Evolutionary conservation across 75 land plant species (phyloP), one percentile per base, ranked within the genome.

Genomic region (Selaginella moellendorffii): DNA sequence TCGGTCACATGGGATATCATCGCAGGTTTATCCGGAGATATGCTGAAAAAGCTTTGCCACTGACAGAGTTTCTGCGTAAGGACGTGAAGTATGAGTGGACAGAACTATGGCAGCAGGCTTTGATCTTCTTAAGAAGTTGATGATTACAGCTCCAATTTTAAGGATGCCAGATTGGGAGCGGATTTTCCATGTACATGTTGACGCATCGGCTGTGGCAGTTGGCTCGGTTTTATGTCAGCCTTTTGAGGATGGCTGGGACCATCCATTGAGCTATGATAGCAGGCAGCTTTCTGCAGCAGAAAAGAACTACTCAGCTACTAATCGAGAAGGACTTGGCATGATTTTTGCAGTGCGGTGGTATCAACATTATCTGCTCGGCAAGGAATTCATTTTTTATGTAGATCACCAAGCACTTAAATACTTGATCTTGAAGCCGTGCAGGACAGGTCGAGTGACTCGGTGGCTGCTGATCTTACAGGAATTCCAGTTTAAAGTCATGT

Each of bases 161-260:
- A 29, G 27, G 20, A 22, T 64, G 9, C 69, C 65, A 25, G 9
- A 26, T 17, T 68, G 65, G 69, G 25, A 59, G 1, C n/a, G 26
- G 12, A 25, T 12, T 18, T 61, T 69, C 30, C 71, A 69, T 25
- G 65, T 69, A 18, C 71, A 69, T 42, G 25, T 24, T 5, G 65
- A 69, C 28, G 71, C 29, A 0, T 69, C 71, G 1, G 23, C 20
- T 21, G 24, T 20, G 17, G 71, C 67, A 0, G 23, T 69, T 0
- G 68, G 71, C 0, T 22, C 31, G 0, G 24, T 69, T 64, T 30
- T 69, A 27, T n/a, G n/a, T n/a, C n/a, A n/a, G n/a, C n/a, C n/a
- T n/a, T n/a, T n/a, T n/a, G n/a, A n/a, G n/a, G n/a, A n/a, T n/a
- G n/a, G n/a, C n/a, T n/a, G n/a, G n/a, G n/a, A n/a, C n/a, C n/a